phyloP scores from a whole-genome alignment of 345 rosid species.

The Jatropha curcas region DNA sequence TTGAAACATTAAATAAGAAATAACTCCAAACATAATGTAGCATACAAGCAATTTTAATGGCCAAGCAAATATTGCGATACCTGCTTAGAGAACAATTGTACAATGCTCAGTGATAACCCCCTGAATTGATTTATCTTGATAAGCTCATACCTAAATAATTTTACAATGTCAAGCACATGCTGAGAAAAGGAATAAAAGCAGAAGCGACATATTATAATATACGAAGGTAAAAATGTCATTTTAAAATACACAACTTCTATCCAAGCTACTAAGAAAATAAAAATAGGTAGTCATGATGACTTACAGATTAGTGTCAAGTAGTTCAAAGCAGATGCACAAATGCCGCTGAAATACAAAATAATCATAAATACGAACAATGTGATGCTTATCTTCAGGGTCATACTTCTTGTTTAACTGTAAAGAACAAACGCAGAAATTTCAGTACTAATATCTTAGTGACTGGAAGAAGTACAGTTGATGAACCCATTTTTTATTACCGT shows the following conservation, averaged over 20 bases:
- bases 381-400: constrained; percentile 98
- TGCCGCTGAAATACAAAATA: constrained; percentile 82
- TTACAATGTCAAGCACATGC: constrained; percentile 32
- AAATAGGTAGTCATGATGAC: constrained; percentile 20
- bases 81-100: constrained; percentile 96
- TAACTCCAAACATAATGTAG: constrained; percentile 13
- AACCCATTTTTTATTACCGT: constrained; percentile 50
- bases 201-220: constrained; percentile 4
- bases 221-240: neutral
- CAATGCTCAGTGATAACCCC: constrained; percentile 94
- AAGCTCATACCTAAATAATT: constrained; percentile 80
- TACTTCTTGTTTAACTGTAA: constrained; percentile 91
- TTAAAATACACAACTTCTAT: constrained; percentile 13
- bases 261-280: constrained; percentile 6
- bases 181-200: constrained; percentile 20
- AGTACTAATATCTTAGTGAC: constrained; percentile 2
- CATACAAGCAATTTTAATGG: constrained; percentile 13
- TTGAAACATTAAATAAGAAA: constrained; percentile 14
- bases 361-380: constrained; percentile 96
- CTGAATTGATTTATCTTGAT: constrained; percentile 91
- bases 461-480: constrained; percentile 17
- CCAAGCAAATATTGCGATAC: constrained; percentile 35
- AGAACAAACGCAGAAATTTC: constrained; percentile 24
- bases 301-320: constrained; percentile 96
- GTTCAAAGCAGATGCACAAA: constrained; percentile 94